A percentile compares a stretch with the other conserved stretches of the same genome.
Evolutionary conservation across 495 filamentous ascomycete genomes (phyloP).

Genomic region (Geoglossum glabrum): DNA sequence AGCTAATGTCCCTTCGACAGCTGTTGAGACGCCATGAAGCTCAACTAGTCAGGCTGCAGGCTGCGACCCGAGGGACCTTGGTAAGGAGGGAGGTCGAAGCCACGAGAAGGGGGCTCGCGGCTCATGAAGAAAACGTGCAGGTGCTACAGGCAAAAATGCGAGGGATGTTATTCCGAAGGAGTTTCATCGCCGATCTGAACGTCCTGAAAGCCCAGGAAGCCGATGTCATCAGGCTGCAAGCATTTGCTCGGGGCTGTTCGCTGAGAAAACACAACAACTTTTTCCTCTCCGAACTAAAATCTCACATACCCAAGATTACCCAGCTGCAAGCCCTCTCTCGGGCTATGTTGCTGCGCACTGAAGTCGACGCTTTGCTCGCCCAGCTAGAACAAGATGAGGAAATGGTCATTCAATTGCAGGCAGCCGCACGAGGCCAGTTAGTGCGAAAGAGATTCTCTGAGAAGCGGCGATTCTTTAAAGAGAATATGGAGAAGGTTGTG

Average conservation of each 20-base stretch:
- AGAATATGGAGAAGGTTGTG: constrained; percentile 97
- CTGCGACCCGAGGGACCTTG: constrained; percentile 13
- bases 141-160: constrained; percentile 14
- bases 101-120: constrained; percentile 14
- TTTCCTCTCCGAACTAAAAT: constrained; percentile 35
- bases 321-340: constrained; percentile 53
- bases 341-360: constrained; percentile 55
- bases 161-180: constrained; percentile 22
- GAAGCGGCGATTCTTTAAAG: constrained; percentile 70
- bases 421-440: constrained; percentile 49
- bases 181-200: constrained; percentile 26
- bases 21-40: not conserved
- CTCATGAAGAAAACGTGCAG: constrained; percentile 10
- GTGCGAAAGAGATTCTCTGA: constrained; percentile 59
- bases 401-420: constrained; percentile 50
- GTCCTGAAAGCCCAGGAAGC: constrained; percentile 36
- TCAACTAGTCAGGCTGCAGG: not conserved
- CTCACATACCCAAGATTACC: constrained; percentile 35
- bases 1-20: constrained; percentile 6
- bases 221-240: constrained; percentile 46
- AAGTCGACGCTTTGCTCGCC: constrained; percentile 46
- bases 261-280: constrained; percentile 29
- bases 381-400: constrained; percentile 71
- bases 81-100: constrained; percentile 17
- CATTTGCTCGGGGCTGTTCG: constrained; percentile 41